Conservation (phyloP, 306 rosid genomes). For the Acacia crassicarpa region DNA sequence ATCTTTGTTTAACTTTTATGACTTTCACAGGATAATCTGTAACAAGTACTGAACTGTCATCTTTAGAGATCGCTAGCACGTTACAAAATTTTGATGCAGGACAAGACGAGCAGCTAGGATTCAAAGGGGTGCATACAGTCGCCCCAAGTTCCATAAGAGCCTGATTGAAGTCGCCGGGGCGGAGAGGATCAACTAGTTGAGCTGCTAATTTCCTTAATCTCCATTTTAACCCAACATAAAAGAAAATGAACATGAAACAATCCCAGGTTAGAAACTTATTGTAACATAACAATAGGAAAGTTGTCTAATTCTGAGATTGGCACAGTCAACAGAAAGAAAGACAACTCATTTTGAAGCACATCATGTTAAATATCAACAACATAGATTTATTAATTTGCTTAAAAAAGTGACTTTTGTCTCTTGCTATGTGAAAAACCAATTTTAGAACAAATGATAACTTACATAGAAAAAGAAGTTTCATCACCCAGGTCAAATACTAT, state of each 20-base stretch:
- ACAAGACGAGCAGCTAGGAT: constrained; percentile 79
- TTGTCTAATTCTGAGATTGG: not conserved
- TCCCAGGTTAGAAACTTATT: not conserved
- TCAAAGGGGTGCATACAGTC: constrained; percentile 69
- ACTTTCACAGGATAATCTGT: constrained; percentile 80
- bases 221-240: constrained; percentile 31
- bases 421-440: not conserved
- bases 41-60: constrained; percentile 53
- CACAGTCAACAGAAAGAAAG: constrained; percentile 19
- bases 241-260: constrained; percentile 21
- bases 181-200: constrained; percentile 73
- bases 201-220: constrained; percentile 78
- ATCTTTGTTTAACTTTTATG: constrained; percentile 62
- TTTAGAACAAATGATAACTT: not conserved
- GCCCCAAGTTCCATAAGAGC: constrained; percentile 98
- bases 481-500: not conserved
- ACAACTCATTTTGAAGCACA: not conserved
- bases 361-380: constrained; percentile 13
- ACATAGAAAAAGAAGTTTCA: not conserved
- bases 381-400: not conserved
- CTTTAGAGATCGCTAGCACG: constrained; percentile 58
- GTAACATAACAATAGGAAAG: not conserved
- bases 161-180: constrained; percentile 95
- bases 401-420: not conserved
- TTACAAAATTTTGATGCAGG: constrained; percentile 71